Conservation (phyloP, 139 green algal genomes). For the Desmodesmus armatus region DNA sequence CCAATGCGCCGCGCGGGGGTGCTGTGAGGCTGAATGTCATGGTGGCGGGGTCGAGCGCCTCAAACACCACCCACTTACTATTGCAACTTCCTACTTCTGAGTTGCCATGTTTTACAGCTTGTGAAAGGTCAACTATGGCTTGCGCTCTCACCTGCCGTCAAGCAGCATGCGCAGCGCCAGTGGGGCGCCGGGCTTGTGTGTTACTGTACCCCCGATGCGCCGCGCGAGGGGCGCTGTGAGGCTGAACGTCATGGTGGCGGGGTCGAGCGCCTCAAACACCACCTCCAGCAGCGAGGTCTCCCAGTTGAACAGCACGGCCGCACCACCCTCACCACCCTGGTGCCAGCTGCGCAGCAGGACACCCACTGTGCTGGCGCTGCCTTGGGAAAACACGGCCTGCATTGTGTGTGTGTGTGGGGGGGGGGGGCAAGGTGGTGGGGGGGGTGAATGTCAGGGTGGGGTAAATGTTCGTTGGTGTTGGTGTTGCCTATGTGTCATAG, state of each 20-base stretch:
- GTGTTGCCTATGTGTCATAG: too few relatives aligned
- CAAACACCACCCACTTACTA: conserved; percentile 33
- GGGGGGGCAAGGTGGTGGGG: too few relatives aligned
- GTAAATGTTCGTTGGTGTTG: too few relatives aligned
- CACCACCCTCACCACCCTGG: conserved; percentile 73
- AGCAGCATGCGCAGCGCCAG: conserved; percentile 81
- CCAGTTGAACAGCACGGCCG: conserved; percentile 85
- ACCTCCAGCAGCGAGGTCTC: conserved; percentile 58
- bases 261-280: conserved; percentile 73
- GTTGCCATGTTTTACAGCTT: background rate
- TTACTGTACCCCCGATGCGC: conserved; percentile 72
- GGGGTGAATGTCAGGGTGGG: too few relatives aligned
- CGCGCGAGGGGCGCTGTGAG: conserved; percentile 57
- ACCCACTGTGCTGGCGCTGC: conserved; percentile 40
- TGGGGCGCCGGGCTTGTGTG: conserved; percentile 45
- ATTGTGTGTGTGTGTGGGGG: too few relatives aligned
- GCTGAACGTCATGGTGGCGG: conserved; percentile 68
- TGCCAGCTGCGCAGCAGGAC: conserved; percentile 77
- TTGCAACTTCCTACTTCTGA: background rate
- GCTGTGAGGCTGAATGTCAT: conserved; percentile 69
- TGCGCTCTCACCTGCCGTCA: conserved; percentile 60
- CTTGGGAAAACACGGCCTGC: conserved; percentile 33
- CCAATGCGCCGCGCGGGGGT: conserved; percentile 67
- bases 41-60: conserved; percentile 67
- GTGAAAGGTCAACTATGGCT: background rate